Evolutionary conservation across 1,284 basidiomycete genomes (phyloP).

Genomic region (Mycena sp.): DNA sequence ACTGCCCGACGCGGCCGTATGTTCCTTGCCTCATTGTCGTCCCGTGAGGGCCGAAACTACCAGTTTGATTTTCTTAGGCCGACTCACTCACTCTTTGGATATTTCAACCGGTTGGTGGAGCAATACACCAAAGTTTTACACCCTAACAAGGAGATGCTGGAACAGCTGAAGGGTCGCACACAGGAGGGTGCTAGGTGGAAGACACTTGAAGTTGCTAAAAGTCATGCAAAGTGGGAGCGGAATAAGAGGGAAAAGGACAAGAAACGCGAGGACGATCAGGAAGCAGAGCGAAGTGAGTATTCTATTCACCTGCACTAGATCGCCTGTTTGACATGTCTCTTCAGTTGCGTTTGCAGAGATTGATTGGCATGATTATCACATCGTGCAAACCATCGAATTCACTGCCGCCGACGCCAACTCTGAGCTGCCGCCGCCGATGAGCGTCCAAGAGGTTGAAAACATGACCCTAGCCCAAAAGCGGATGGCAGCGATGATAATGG

Average conservation of each 20-base stretch:
- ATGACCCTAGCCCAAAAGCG: conserved; percentile 98
- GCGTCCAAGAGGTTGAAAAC: conserved; percentile 92
- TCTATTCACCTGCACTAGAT: conserved; percentile 2
- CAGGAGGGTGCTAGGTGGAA: conserved; percentile 76
- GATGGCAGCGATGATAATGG: conserved; percentile 99
- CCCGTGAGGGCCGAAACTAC: conserved; percentile 93
- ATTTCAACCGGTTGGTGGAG: conserved; percentile 97
- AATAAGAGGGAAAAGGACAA: conserved; percentile 87
- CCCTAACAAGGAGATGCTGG: conserved; percentile 81
- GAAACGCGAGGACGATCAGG: conserved; percentile 88
- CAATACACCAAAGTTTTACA: conserved; percentile 94
- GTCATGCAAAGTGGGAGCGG: conserved; percentile 91
- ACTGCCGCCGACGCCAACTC: conserved; percentile 91
- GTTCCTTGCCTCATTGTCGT: conserved; percentile 88
- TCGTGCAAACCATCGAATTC: conserved; percentile 98
- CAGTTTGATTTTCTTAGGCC: conserved; percentile 99
- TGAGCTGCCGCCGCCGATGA: conserved; percentile 95
- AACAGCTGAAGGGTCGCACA: conserved; percentile 71
- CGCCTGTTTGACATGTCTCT: conserved; percentile 22
- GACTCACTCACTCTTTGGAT: conserved; percentile 94
- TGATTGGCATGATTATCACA: conserved; percentile 99
- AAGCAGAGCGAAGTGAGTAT: conserved; percentile 82
- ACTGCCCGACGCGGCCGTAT: conserved; percentile 91
- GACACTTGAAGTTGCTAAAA: conserved; percentile 79
- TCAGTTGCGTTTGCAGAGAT: conserved; percentile 94